A percentile compares a stretch with the other conserved stretches of the same genome.
These are phyloP conservation scores for Acmispon strigosus DNA, from an alignment of 306 rosid genomes.

Conservation along the genomic window DNA sequence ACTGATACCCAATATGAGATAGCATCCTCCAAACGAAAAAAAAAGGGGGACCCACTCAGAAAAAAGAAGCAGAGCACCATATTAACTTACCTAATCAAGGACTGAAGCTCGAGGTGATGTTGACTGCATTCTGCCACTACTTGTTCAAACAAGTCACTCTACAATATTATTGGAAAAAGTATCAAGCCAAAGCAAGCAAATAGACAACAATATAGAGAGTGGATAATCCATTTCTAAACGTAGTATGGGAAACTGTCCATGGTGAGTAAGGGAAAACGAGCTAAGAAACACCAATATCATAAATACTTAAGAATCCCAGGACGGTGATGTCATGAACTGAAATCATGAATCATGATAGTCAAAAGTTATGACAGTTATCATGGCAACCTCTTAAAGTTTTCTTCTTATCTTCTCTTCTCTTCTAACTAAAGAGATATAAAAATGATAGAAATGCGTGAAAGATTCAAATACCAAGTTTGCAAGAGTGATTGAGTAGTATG, in stretches of 20 bases:
- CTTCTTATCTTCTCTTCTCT: no score
- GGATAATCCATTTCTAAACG: not conserved
- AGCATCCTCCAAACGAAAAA: not conserved
- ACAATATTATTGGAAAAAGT: constrained; percentile 16
- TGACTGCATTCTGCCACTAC: constrained; percentile 40
- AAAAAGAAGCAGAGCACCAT: not conserved
- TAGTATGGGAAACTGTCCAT: not conserved
- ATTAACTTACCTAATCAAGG: constrained; percentile 36
- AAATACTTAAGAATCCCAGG: not conserved
- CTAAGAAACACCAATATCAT: constrained; percentile 8
- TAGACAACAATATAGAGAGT: constrained; percentile 4
- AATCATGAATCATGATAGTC: not conserved
- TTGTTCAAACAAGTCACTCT: constrained; percentile 40
- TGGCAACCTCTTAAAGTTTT: not conserved
- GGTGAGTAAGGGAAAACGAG: not conserved
- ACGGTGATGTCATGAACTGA: not conserved
- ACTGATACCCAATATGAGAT: not conserved
- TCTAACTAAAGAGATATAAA: not conserved
- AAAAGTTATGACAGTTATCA: not conserved
- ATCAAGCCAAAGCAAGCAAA: constrained; percentile 13
- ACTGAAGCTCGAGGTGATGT: constrained; percentile 41
- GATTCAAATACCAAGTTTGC: not conserved
- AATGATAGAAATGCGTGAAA: not conserved
- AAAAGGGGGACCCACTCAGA: not conserved
- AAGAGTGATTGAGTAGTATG: no score